These are phyloP conservation scores for Macrolepiota albuminosa DNA, from an alignment of 768 basidiomycete species.

Conservation along the genomic window DNA sequence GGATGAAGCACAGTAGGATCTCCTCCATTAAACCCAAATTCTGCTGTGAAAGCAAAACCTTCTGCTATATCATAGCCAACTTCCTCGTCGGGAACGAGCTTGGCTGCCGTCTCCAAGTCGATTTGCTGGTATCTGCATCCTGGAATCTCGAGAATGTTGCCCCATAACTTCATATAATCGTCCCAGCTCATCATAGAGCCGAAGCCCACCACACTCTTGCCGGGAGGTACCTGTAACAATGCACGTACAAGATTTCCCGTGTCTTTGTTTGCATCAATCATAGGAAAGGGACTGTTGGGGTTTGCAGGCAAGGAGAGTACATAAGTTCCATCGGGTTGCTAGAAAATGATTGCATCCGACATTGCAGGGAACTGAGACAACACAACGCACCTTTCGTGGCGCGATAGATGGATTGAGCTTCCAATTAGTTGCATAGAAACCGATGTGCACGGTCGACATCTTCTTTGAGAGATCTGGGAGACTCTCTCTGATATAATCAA, in stretches of 20 bases:
- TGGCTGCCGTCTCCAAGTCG: background rate
- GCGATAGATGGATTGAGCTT: background rate
- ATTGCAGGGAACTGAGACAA: background rate
- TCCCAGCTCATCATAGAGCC: slow-evolving; percentile 10
- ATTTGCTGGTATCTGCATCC: slow-evolving; percentile 2
- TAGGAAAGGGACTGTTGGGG: slow-evolving; percentile 1
- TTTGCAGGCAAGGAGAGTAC: background rate
- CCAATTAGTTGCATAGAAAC: slow-evolving; percentile 7
- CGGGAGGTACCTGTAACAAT: slow-evolving; percentile 2
- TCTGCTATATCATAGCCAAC: background rate
- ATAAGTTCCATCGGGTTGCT: slow-evolving; percentile 6
- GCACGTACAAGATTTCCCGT: slow-evolving; percentile 6
- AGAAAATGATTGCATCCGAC: background rate
- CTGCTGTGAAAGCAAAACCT: slow-evolving; percentile 2
- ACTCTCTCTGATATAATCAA: background rate
- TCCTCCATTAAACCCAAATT: slow-evolving; percentile 6
- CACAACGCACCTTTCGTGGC: background rate
- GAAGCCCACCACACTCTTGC: slow-evolving; percentile 4
- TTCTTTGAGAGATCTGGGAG: slow-evolving; percentile 4
- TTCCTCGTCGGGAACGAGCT: background rate
- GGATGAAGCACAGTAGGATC: slow-evolving; percentile 4
- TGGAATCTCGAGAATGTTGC: slow-evolving; percentile 1
- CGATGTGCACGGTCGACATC: slow-evolving; percentile 1
- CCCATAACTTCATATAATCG: slow-evolving; percentile 5
- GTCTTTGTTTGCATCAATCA: slow-evolving; percentile 3